phyloP scores from a whole-genome alignment of 805 yeast genomes.

The Cyberlindnera xishuangbannaensis region DNA sequence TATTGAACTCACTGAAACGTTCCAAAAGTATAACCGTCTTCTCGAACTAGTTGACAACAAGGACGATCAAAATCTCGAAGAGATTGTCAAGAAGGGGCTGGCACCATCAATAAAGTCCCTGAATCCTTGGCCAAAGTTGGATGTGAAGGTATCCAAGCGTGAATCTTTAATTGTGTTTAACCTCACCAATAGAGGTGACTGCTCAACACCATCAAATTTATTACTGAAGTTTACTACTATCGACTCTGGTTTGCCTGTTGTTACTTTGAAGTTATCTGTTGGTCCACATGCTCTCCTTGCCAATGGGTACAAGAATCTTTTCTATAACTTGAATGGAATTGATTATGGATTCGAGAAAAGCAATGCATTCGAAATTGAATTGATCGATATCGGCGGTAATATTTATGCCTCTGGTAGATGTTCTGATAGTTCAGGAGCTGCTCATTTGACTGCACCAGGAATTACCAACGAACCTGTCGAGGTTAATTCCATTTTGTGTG shows the following conservation, averaged over 20 bases:
- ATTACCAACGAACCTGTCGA: neutral
- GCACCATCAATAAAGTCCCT: neutral
- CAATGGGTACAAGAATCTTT: constrained; percentile 6
- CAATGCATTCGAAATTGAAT: constrained; percentile 3
- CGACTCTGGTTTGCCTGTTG: neutral
- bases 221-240: constrained; percentile 3
- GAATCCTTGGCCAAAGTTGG: constrained; percentile 1
- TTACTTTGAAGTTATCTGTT: constrained; percentile 3
- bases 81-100: constrained; percentile 2
- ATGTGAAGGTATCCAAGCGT: constrained; percentile 5
- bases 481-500: neutral
- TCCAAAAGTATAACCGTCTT: constrained; percentile 4
- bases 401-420: constrained; percentile 2
- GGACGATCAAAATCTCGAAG: constrained; percentile 1
- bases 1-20: neutral
- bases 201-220: constrained; percentile 5
- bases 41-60: constrained; percentile 3
- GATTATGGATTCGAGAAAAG: neutral
- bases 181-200: constrained; percentile 5
- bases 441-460: constrained; percentile 1
- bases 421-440: constrained; percentile 2
- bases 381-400: constrained; percentile 1
- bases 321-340: constrained; percentile 4
- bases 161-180: constrained; percentile 5
- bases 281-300: constrained; percentile 1